These are phyloP conservation scores for Suhomyces pyralidae DNA, from an alignment of 805 yeast genomes.

Conservation along the genomic window DNA sequence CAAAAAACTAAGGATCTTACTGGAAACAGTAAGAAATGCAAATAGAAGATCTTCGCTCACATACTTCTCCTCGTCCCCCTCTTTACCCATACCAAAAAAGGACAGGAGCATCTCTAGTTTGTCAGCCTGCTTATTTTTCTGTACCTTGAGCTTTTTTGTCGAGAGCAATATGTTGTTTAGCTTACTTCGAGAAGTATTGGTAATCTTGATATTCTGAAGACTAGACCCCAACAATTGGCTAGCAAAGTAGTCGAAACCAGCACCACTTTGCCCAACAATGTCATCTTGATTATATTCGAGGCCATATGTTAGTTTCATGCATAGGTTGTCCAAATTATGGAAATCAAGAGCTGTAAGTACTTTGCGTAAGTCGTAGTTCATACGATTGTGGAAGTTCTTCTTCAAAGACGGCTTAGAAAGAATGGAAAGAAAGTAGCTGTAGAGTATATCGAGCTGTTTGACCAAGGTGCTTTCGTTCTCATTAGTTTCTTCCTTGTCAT, in stretches of 20 bases:
- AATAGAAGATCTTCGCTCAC: conserved; percentile 57
- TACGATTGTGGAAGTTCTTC: conserved; percentile 63
- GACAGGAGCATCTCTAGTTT: conserved; percentile 3
- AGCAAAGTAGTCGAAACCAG: conserved; percentile 23
- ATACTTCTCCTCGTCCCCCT: conserved; percentile 11
- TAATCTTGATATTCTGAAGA: conserved; percentile 42
- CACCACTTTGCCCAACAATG: neutral
- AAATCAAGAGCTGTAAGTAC: conserved; percentile 73
- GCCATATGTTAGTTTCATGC: conserved; percentile 36
- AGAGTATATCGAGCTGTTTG: conserved; percentile 65
- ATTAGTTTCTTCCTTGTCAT: neutral
- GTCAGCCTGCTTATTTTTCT: neutral
- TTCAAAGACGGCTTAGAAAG: conserved; percentile 76
- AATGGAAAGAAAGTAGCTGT: conserved; percentile 77
- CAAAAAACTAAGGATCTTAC: conserved; percentile 64
- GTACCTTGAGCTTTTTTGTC: conserved; percentile 17
- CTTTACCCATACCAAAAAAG: conserved; percentile 4
- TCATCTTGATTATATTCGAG: conserved; percentile 9
- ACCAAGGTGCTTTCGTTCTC: conserved; percentile 10
- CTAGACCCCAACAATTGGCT: conserved; percentile 28
- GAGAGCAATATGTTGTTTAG: conserved; percentile 53
- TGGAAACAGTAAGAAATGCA: conserved; percentile 65
- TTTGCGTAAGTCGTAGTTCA: conserved; percentile 78
- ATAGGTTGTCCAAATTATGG: conserved; percentile 62
- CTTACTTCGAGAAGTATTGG: conserved; percentile 53